Evolutionary conservation across 202 grass and related monocot genomes (phyloP).

Genomic region (Saccharum hybrid): DNA sequence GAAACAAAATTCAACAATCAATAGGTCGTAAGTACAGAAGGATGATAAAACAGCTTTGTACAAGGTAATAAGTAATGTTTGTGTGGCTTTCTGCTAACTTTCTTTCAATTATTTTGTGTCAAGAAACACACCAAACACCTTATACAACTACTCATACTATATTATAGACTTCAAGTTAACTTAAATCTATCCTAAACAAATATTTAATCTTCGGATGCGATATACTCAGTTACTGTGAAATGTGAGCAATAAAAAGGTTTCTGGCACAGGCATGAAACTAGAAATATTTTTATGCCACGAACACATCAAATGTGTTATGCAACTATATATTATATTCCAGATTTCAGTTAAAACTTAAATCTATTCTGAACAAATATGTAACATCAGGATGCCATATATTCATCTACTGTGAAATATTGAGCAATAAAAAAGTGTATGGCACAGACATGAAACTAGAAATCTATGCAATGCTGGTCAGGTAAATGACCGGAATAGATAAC

Average conservation of each 20-base stretch:
- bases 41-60: background rate
- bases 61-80: background rate
- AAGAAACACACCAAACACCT: background rate
- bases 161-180: conserved; percentile 3
- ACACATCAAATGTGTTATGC: background rate
- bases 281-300: background rate
- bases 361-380: too few species aligned
- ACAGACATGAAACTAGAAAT: background rate
- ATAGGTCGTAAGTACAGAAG: background rate
- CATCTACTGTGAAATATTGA: background rate
- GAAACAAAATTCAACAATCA: background rate
- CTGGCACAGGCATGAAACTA: background rate
- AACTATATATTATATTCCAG: background rate
- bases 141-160: background rate
- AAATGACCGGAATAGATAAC: background rate
- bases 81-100: background rate
- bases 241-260: background rate
- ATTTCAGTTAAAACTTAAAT: too few species aligned
- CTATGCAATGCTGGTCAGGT: background rate
- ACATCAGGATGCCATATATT: background rate
- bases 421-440: background rate
- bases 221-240: background rate
- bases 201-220: background rate
- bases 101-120: conserved; percentile 1
- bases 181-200: conserved; percentile 13